phyloP scores from a whole-genome alignment of 306 rosid species.

The Fragaria iinumae region DNA sequence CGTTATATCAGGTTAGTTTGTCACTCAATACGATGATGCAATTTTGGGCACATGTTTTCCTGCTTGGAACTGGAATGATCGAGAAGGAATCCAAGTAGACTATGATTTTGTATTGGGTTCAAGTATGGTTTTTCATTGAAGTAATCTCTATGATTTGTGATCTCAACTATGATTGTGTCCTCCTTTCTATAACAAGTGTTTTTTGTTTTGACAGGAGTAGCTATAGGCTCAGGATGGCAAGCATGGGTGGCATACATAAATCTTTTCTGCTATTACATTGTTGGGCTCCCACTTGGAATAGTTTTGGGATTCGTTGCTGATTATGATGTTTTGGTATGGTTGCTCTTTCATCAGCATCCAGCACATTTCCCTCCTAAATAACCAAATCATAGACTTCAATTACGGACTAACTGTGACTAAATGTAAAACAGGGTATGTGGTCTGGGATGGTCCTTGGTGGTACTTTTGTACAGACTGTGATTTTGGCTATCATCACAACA shows the following conservation, averaged over 20 bases:
- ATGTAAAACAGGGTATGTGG: slow-evolving; percentile 59
- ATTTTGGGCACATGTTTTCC: no score
- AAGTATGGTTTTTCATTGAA: no score
- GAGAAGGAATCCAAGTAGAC: no score
- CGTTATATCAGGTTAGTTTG: slow-evolving; percentile 50
- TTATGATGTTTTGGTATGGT: slow-evolving; percentile 15
- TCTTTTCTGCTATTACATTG: slow-evolving; percentile 24
- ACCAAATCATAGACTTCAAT: neutral
- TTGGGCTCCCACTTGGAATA: slow-evolving; percentile 28
- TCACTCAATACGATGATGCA: no score
- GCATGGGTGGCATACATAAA: slow-evolving; percentile 32
- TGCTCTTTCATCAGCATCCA: neutral
- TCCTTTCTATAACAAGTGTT: no score
- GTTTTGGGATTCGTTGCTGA: slow-evolving; percentile 9
- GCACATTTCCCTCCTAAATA: neutral
- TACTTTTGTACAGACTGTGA: slow-evolving; percentile 53
- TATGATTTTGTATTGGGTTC: no score
- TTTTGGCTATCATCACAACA: slow-evolving; percentile 36
- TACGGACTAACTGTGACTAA: neutral
- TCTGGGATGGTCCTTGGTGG: slow-evolving; percentile 81
- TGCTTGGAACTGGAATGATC: no score
- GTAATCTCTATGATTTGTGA: no score
- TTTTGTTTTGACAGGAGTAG: neutral
- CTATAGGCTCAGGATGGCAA: slow-evolving; percentile 30
- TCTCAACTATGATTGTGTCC: no score